A percentile compares a stretch with the other conserved stretches of the same genome.
These are phyloP conservation scores for Calocybe gangraenosa DNA, from an alignment of 768 basidiomycete genomes.

Conservation along the genomic window DNA sequence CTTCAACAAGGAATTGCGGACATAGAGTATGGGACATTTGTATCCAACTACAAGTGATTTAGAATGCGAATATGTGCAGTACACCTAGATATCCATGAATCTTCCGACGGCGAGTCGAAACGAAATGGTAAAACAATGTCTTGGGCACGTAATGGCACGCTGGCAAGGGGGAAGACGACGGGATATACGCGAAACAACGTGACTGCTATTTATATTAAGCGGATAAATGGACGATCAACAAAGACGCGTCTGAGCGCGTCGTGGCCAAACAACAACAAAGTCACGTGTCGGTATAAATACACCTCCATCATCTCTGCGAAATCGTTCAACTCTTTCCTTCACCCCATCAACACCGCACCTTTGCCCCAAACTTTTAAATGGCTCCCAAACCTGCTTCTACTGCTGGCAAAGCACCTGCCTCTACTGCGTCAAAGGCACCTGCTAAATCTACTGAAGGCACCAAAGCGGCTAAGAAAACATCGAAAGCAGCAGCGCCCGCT, in stretches of 20 bases:
- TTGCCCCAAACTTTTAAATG: slow-evolving; percentile 33
- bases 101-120: no score
- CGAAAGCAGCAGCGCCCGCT: slow-evolving; percentile 57
- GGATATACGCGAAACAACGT: no score
- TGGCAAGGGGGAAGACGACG: no score
- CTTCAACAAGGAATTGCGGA: slow-evolving; percentile 30
- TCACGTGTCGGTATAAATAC: slow-evolving; percentile 34
- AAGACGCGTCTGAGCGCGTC: slow-evolving; percentile 37
- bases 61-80: no score
- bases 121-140: no score
- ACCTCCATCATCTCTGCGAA: slow-evolving; percentile 12
- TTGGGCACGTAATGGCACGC: no score
- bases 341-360: slow-evolving; percentile 17
- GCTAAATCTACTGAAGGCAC: slow-evolving; percentile 57
- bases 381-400: slow-evolving; percentile 77
- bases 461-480: slow-evolving; percentile 80
- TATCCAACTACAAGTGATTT: slow-evolving; percentile 38
- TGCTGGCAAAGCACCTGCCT: slow-evolving; percentile 78
- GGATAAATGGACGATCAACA: slow-evolving; percentile 20
- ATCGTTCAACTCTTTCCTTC: slow-evolving; percentile 16
- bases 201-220: slow-evolving; percentile 24
- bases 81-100: no score
- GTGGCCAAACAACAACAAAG: slow-evolving; percentile 31
- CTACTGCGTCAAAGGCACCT: slow-evolving; percentile 68
- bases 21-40: slow-evolving; percentile 22